These are phyloP conservation scores for Fomitopsis pinicola DNA, from an alignment of 1,284 basidiomycete species.

Conservation along the genomic window DNA sequence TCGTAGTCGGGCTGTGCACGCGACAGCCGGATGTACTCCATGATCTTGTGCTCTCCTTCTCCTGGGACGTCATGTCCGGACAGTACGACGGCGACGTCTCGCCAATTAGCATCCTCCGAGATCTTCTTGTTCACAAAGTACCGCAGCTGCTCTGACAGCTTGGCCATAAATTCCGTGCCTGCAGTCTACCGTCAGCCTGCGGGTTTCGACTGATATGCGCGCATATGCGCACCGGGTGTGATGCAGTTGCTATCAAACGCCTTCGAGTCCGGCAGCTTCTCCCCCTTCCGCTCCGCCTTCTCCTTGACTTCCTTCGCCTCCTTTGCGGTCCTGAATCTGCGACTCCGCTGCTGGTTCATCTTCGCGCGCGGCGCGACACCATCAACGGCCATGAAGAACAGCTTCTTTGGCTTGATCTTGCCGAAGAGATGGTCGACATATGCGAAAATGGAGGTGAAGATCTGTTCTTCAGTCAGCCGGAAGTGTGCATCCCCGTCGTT, in stretches of 20 bases:
- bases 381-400: conserved; percentile 98
- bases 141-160: conserved; percentile 84
- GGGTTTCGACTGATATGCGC: conserved; percentile 3
- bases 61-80: conserved; percentile 99
- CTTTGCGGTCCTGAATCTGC: conserved; percentile 93
- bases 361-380: conserved; percentile 98
- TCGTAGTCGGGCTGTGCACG: conserved; percentile 96
- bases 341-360: conserved; percentile 98
- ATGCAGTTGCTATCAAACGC: conserved; percentile 99
- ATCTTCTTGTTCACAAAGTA: conserved; percentile 99
- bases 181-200: neutral
- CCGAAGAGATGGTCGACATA: conserved; percentile 97
- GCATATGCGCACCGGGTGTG: conserved; percentile 74
- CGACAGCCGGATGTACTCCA: conserved; percentile 95
- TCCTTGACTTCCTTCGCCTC: conserved; percentile 87
- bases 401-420: conserved; percentile 96
- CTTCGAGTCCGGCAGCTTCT: conserved; percentile 89
- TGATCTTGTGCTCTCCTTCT: conserved; percentile 99
- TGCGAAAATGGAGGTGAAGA: conserved; percentile 94
- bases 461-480: conserved; percentile 93
- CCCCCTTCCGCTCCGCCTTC: conserved; percentile 85
- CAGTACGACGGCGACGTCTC: conserved; percentile 87
- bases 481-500: conserved; percentile 96
- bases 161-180: conserved; percentile 96
- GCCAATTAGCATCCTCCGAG: conserved; percentile 92